Percentiles rank a stretch among this genome's conserved stretches.
Conservation (phyloP, 345 rosid genomes). For the Eucalyptus fibrosa region DNA sequence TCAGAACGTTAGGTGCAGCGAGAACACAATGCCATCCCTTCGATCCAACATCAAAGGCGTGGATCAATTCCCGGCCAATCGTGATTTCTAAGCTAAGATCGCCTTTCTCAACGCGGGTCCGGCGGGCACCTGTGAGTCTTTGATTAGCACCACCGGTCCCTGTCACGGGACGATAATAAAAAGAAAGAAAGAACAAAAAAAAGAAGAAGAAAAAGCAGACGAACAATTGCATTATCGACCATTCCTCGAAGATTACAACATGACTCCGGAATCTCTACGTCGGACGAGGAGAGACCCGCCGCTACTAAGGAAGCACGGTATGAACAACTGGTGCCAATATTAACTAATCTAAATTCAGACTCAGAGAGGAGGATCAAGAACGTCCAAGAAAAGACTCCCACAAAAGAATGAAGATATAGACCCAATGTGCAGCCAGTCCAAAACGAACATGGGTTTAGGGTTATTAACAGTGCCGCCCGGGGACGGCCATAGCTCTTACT, state of each 20-base stretch:
- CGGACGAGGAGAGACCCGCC: neutral
- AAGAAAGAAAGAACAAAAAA: too few relatives aligned
- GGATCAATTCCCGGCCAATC: neutral
- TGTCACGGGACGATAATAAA: neutral
- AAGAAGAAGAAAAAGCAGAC: neutral
- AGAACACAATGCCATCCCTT: neutral
- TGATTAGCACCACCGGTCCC: neutral
- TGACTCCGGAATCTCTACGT: neutral
- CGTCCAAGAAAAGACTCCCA: neutral
- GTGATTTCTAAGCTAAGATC: neutral
- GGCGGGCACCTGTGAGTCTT: neutral
- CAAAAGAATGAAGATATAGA: slow-evolving; percentile 16
- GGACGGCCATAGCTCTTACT: neutral
- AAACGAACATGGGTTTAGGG: neutral
- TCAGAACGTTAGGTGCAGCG: neutral
- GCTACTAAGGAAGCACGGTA: neutral
- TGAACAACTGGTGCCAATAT: neutral
- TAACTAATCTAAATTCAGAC: neutral
- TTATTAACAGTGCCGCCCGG: neutral
- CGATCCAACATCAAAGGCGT: neutral
- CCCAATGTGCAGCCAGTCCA: neutral
- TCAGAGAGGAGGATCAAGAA: neutral
- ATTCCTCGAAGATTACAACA: neutral
- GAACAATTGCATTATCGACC: neutral
- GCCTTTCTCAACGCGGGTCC: neutral